A percentile compares a stretch with the other conserved stretches of the same genome.
Conservation (phyloP, 2,329 filamentous ascomycete species). For the Botrytis tulipae region DNA sequence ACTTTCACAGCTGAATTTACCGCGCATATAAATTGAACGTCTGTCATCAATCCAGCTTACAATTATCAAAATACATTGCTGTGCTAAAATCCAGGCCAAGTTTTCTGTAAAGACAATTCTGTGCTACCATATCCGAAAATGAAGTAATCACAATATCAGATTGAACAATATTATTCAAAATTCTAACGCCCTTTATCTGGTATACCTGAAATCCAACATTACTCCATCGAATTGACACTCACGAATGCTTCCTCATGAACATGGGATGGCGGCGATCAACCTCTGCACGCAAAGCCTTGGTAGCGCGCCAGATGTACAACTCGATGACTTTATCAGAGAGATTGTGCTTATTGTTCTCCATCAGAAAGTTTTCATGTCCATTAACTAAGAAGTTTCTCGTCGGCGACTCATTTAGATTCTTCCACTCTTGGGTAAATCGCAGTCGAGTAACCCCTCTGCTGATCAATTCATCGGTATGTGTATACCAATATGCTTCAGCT, state of each 20-base stretch:
- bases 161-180: background rate
- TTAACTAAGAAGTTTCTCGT: background rate
- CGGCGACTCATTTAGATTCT: background rate
- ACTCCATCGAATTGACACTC: background rate
- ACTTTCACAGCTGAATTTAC: too few species aligned
- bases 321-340: background rate
- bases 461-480: background rate
- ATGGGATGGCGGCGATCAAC: background rate
- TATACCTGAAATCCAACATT: background rate
- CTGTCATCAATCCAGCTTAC: too few species aligned
- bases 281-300: background rate
- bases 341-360: background rate
- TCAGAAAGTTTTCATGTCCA: background rate
- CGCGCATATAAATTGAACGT: background rate
- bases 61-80: background rate
- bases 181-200: fast-evolving
- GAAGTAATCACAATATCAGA: too few species aligned
- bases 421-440: background rate
- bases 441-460: background rate
- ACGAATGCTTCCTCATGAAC: background rate
- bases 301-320: background rate
- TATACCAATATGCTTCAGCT: background rate
- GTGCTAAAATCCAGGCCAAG: background rate
- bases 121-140: too few species aligned
- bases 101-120: too few species aligned